Evolutionary conservation across 2,329 filamentous ascomycete genomes (phyloP), one percentile per base, ranked within the genome.

Genomic region (Diaporthe nobilis): DNA sequence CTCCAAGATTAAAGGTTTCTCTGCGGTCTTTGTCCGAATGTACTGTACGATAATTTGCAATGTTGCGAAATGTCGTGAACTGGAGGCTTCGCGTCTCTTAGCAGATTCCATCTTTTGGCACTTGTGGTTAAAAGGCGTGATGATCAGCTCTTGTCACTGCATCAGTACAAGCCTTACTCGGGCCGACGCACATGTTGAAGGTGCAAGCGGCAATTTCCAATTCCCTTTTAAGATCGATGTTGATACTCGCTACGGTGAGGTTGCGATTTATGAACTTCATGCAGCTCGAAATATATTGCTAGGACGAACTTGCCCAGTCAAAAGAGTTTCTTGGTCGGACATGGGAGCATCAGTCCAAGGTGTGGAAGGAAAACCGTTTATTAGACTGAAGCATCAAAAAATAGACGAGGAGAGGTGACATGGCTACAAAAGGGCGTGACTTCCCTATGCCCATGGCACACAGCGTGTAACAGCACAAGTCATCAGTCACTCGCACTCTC

Each of bases 121-220:
- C 22, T 8, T n/a, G 47, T n/a, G 3, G 5, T 51, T 4, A n/a
- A 51, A n/a, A 51, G 9, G 47, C 22, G 8, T n/a, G 47, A 25
- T n/a, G 47, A 51, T 7, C 47, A 51, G 15, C 47, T n/a, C 22
- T 51, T 7, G 47, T 22, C 22, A 51, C 3, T 9, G 22, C 47
- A 22, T 51, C 47, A 22, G 8, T 12, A n/a, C 22, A 51, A 51
- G 4, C 5, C 1, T n/a, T 12, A 12, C n/a, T 49, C 15, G 9
- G 12, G 20, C n/a, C 47, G 22, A n/a, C 20, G 1, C 8, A 49
- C 15, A 49, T 49, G 4, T 51, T n/a, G 3, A 9, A 22, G 17
- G 15, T 22, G 1, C 2, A 51, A 51, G 22, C 4, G 3, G 7
- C 0, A 8, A 4, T 51, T 22, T 4, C 22, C 0, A 0, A 51